Percentiles rank a stretch among this genome's conserved stretches.
Evolutionary conservation across 2,329 filamentous ascomycete species (phyloP).

Genomic region (Cercospora janseana): DNA sequence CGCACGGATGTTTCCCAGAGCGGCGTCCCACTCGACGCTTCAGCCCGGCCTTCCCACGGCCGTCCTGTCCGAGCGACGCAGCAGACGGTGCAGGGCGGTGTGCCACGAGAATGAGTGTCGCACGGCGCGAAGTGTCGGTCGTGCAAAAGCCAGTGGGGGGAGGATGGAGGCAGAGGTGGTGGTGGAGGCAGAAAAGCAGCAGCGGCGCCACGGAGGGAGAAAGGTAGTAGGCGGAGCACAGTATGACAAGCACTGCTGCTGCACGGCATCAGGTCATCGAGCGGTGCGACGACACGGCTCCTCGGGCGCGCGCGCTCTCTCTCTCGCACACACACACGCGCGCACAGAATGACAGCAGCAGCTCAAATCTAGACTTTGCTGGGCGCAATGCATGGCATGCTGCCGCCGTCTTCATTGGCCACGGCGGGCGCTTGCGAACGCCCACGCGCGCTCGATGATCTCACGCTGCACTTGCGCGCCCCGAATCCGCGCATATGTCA

Average conservation of each 20-base stretch:
- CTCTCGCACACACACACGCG: no score
- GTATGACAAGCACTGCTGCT: background rate
- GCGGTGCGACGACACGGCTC: background rate
- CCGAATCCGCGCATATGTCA: no score
- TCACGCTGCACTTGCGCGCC: no score
- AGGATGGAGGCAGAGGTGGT: background rate
- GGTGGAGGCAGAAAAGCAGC: background rate
- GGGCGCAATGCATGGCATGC: no score
- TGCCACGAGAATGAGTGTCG: no score
- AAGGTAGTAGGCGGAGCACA: background rate
- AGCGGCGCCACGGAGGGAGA: background rate
- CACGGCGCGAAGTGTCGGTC: no score
- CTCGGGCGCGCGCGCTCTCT: no score
- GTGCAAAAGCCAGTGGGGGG: no score
- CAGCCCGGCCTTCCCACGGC: no score
- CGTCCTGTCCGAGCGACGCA: no score
- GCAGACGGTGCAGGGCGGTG: no score
- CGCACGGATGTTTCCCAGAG: conserved; percentile 1
- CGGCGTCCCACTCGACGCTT: background rate
- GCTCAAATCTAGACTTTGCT: background rate
- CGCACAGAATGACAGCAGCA: background rate
- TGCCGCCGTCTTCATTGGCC: no score
- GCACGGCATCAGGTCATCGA: conserved; percentile 9
- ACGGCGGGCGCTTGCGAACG: conserved; percentile 1
- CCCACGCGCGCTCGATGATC: conserved; percentile 3